These are phyloP conservation scores for Willaertia magna DNA, from an alignment of 208 protist genomes.

Conservation along the genomic window DNA sequence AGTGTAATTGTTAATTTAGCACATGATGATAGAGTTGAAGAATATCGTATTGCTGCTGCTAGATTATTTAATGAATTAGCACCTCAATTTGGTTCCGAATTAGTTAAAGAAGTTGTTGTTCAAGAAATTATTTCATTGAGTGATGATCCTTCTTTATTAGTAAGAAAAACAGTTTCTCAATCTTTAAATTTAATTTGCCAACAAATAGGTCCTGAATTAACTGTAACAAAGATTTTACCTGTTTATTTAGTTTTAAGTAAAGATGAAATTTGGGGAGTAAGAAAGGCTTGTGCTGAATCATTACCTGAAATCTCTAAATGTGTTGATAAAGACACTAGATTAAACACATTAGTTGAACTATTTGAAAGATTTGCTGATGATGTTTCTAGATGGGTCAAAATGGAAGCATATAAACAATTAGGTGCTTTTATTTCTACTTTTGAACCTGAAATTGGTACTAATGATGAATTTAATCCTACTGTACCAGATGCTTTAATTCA, in stretches of 20 bases:
- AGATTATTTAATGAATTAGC: constrained; percentile 61
- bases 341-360: constrained; percentile 40
- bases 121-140: constrained; percentile 60
- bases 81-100: constrained; percentile 48
- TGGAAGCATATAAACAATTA: constrained; percentile 64
- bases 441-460: constrained; percentile 22
- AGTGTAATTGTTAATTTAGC: constrained; percentile 69
- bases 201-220: constrained; percentile 35
- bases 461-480: constrained; percentile 19
- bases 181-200: constrained; percentile 57
- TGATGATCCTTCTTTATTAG: constrained; percentile 68
- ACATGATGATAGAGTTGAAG: constrained; percentile 79
- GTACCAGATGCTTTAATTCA: constrained; percentile 61
- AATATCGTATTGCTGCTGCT: constrained; percentile 77
- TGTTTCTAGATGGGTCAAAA: constrained; percentile 76
- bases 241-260: constrained; percentile 67
- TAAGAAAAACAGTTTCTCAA: constrained; percentile 58
- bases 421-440: constrained; percentile 78
- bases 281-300: constrained; percentile 75
- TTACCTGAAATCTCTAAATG: constrained; percentile 52
- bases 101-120: constrained; percentile 52
- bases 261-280: constrained; percentile 89
- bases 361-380: constrained; percentile 60
- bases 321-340: constrained; percentile 33
- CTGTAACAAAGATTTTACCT: constrained; percentile 50